Base-by-base conservation (phyloP, 495 filamentous ascomycete genomes). In the Hypoxylon intermedium region DNA sequence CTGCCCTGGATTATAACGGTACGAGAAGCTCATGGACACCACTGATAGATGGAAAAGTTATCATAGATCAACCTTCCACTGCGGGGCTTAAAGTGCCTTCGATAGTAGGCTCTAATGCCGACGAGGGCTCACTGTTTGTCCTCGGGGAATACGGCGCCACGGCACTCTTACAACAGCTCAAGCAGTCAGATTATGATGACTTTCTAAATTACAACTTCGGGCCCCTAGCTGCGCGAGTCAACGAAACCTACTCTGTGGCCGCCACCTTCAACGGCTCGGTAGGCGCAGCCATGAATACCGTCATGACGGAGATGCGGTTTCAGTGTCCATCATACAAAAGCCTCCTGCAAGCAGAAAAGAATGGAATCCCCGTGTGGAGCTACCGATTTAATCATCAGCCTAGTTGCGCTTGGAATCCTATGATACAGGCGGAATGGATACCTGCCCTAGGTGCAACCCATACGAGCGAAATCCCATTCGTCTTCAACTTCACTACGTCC, bases 391-490 rank as follows among this genome's bases (percentile, higher is more conserved):
- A 54, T 9, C 75, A 77, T 45, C 64, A 61, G 20, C 63, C 67
- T 6, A 74, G 68, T 30, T 79, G 76, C 30, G 15, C 63, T 0
- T 78, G 73, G 69, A 44, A 58, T 16, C 6, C 16, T 12, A 20
- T 26, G 1, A 54, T 74, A 16, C 13, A 58, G n/a, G 24, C 47
- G n/a, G 40, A 28, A 5, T 61, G 26, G 7, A 36, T 71, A 13
- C 44, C 47, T 3, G 16, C 58, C 6, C 52, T 72, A 9, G 70
- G 68, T 6, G 69, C 68, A 19, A 65, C 71, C 16, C 75, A 78
- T 49, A 73, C 71, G 18, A 69, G 71, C 23, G 75, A 78, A 49
- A 66, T 78, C 36, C 75, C 74, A 12, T 76, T 69, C 53, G 72
- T 79, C n/a, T 75, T 77, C 37, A 74, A 74, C 23, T 72, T 75